A percentile compares a stretch with the other conserved stretches of the same genome.
These are phyloP conservation scores for Entomortierella lignicola DNA, from an alignment of 192 early-diverging fungal genomes.

Conservation along the genomic window DNA sequence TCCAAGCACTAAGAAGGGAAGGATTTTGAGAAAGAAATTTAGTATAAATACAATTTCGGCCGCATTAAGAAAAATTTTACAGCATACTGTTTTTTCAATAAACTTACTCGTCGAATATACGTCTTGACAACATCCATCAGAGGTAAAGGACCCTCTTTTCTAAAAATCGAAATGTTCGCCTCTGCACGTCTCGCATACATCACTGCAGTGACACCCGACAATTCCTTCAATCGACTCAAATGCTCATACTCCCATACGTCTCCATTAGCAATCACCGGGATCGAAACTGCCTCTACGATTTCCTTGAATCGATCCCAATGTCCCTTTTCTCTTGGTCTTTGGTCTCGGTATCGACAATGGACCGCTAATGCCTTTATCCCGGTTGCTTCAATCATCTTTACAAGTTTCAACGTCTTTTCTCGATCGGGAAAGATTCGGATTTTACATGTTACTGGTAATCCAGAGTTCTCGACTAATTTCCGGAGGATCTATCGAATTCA, in stretches of 20 bases:
- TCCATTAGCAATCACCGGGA: slow-evolving; percentile 93
- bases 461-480: slow-evolving; percentile 76
- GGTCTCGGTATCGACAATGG: slow-evolving; percentile 85
- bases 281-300: slow-evolving; percentile 75
- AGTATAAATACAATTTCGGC: not conserved
- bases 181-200: slow-evolving; percentile 95
- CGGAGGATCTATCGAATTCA: slow-evolving; percentile 65
- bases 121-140: slow-evolving; percentile 67
- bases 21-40: not conserved
- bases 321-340: slow-evolving; percentile 82
- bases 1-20: slow-evolving; percentile 61
- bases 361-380: slow-evolving; percentile 89
- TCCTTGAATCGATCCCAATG: slow-evolving; percentile 86
- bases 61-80: not conserved
- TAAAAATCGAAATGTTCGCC: slow-evolving; percentile 90
- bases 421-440: slow-evolving; percentile 73
- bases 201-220: slow-evolving; percentile 69
- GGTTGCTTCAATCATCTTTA: slow-evolving; percentile 84
- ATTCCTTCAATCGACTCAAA: slow-evolving; percentile 68
- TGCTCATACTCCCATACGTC: slow-evolving; percentile 81
- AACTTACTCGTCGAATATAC: slow-evolving; percentile 72
- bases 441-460: slow-evolving; percentile 78
- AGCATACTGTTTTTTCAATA: not conserved
- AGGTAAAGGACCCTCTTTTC: slow-evolving; percentile 67
- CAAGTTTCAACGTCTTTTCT: slow-evolving; percentile 84